Conservation (phyloP, 2,329 filamentous ascomycete species). For the Aspergillus sp. region DNA sequence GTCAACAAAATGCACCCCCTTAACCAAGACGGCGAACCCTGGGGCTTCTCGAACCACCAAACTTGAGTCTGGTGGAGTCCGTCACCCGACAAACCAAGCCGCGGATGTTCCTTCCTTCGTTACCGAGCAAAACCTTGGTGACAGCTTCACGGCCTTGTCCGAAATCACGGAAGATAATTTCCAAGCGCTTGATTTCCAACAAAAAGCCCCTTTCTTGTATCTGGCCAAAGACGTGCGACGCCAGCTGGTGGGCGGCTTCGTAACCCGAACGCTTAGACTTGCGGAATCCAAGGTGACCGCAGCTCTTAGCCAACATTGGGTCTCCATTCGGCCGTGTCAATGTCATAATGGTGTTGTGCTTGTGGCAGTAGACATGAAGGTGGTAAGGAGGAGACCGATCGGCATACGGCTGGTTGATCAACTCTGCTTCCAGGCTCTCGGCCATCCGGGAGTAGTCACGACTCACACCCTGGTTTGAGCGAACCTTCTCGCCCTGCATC, state of each 20-base stretch:
- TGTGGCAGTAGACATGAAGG: constrained; percentile 81
- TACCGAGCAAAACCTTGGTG: constrained; percentile 83
- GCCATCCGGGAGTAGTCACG: constrained; percentile 35
- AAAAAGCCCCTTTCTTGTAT: constrained; percentile 81
- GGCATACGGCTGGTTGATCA: constrained; percentile 39
- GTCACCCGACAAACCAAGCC: constrained; percentile 75
- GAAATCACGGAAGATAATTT: constrained; percentile 82
- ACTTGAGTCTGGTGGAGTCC: constrained; percentile 88
- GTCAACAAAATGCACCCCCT: constrained; percentile 13
- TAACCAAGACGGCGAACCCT: constrained; percentile 78
- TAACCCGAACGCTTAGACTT: constrained; percentile 79
- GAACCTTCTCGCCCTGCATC: constrained; percentile 30
- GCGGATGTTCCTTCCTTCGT: constrained; percentile 75
- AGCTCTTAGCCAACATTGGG: constrained; percentile 75
- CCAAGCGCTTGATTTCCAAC: constrained; percentile 72
- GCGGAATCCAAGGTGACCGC: constrained; percentile 88
- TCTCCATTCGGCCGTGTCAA: constrained; percentile 79
- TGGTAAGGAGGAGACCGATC: constrained; percentile 64
- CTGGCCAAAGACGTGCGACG: constrained; percentile 77
- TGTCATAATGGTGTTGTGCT: constrained; percentile 95
- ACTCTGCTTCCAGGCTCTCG: constrained; percentile 37
- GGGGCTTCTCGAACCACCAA: constrained; percentile 86
- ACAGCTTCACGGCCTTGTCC: constrained; percentile 85
- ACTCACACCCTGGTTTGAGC: constrained; percentile 20
- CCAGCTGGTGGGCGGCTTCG: constrained; percentile 89